Evolutionary conservation across 495 filamentous ascomycete genomes (phyloP).

Genomic region (Annulohypoxylon maeteangense): DNA sequence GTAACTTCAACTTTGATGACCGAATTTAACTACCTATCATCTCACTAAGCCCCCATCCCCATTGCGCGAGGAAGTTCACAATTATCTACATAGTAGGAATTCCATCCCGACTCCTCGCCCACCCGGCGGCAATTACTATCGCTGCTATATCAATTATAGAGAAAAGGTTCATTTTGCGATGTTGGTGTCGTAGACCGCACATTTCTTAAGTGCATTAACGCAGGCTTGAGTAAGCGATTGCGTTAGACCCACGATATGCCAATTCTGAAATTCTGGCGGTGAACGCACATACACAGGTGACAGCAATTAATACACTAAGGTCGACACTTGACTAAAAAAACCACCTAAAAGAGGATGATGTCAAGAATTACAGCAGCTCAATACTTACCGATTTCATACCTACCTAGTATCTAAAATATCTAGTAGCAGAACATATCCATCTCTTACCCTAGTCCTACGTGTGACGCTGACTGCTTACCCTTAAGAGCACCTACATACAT

Average conservation of each 20-base stretch:
- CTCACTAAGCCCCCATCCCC: slow-evolving; percentile 42
- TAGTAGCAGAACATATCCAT: background rate
- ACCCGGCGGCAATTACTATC: slow-evolving; percentile 34
- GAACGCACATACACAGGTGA: slow-evolving; percentile 9
- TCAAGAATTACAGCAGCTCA: background rate
- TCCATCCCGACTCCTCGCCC: slow-evolving; percentile 12
- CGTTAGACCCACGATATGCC: background rate
- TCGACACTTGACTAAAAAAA: background rate
- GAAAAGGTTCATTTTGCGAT: slow-evolving; percentile 1
- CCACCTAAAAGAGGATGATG: slow-evolving; percentile 16
- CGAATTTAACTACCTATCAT: slow-evolving; percentile 39
- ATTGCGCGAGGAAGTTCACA: slow-evolving; percentile 21
- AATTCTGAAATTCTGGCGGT: slow-evolving; percentile 34
- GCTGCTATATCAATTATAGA: background rate
- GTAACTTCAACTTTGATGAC: slow-evolving; percentile 16
- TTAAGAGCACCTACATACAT: slow-evolving; percentile 30
- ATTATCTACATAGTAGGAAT: slow-evolving; percentile 21
- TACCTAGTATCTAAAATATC: background rate
- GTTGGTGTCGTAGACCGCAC: slow-evolving; percentile 26
- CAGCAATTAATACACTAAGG: slow-evolving; percentile 8
- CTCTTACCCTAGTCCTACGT: slow-evolving; percentile 7
- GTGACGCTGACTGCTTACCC: slow-evolving; percentile 6
- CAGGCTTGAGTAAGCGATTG: slow-evolving; percentile 5
- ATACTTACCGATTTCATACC: background rate
- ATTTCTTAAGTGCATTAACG: background rate